These are phyloP conservation scores for Geotrichum europaeum DNA, from an alignment of 1,139 yeast species.

Conservation along the genomic window DNA sequence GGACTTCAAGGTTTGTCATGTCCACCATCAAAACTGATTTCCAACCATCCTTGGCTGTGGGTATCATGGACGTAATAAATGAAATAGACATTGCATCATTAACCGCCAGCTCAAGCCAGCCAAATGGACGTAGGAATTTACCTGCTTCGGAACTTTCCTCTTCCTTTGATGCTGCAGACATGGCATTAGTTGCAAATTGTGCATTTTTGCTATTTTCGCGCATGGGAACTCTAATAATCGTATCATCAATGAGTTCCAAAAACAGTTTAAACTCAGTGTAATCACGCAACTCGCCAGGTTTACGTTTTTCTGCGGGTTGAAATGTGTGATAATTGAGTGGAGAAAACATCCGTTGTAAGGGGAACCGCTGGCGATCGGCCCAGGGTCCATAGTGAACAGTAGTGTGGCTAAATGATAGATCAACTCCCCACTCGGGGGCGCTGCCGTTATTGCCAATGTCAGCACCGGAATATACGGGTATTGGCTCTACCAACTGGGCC, in stretches of 20 bases:
- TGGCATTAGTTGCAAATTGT: slow-evolving; percentile 27
- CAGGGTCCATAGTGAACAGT: slow-evolving; percentile 89
- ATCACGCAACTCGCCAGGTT: slow-evolving; percentile 48
- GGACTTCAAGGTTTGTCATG: slow-evolving; percentile 55
- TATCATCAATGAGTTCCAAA: slow-evolving; percentile 52
- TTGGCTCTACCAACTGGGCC: slow-evolving; percentile 15
- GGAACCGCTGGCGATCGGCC: slow-evolving; percentile 80
- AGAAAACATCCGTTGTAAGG: slow-evolving; percentile 58
- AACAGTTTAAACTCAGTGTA: slow-evolving; percentile 52
- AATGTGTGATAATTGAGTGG: slow-evolving; percentile 64
- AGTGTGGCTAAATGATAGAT: slow-evolving; percentile 53
- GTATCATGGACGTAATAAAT: slow-evolving; percentile 46
- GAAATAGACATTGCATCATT: slow-evolving; percentile 48
- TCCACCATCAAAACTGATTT: slow-evolving; percentile 46
- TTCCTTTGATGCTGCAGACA: slow-evolving; percentile 2
- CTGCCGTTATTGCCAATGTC: slow-evolving; percentile 52
- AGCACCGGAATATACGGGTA: slow-evolving; percentile 28
- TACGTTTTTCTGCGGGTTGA: slow-evolving; percentile 39
- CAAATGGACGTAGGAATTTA: slow-evolving; percentile 56
- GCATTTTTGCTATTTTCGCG: slow-evolving; percentile 77
- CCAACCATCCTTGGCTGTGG: slow-evolving; percentile 52
- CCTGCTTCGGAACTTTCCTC: slow-evolving; percentile 17
- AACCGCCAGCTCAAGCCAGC: slow-evolving; percentile 80
- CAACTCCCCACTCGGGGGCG: slow-evolving; percentile 61
- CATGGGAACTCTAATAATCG: slow-evolving; percentile 72